These are phyloP conservation scores for Ustilago xerochloae DNA, from an alignment of 1,284 basidiomycete genomes.

Conservation along the genomic window DNA sequence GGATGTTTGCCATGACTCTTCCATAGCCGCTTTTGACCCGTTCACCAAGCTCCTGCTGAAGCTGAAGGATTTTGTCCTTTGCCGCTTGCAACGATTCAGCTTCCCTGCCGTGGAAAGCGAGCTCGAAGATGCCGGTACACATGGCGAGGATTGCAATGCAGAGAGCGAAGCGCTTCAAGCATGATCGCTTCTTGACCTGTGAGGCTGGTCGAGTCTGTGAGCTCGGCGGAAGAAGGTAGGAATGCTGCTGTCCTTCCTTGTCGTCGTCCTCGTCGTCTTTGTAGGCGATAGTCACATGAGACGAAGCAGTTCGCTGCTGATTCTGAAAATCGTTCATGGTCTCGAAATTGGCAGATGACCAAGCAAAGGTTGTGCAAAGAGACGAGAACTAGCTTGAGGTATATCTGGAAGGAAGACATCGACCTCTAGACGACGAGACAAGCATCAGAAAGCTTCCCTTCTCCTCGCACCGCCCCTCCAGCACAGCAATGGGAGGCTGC, in stretches of 20 bases:
- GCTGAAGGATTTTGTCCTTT: slow-evolving; percentile 7
- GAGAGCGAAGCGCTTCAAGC: slow-evolving; percentile 8
- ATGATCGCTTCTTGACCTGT: neutral
- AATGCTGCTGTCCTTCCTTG: neutral
- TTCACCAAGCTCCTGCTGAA: slow-evolving; percentile 10
- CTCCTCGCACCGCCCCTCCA: too few species aligned
- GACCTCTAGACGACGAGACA: too few species aligned
- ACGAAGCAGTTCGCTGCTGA: neutral
- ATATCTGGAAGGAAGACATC: too few species aligned
- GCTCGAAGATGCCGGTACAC: slow-evolving; percentile 18
- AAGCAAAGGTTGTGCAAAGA: neutral
- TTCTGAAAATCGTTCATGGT: slow-evolving; percentile 8
- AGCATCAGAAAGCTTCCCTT: too few species aligned
- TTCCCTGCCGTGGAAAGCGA: slow-evolving; percentile 25
- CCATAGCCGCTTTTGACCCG: slow-evolving; percentile 4
- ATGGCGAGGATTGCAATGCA: slow-evolving; percentile 10
- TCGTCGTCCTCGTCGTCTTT: slow-evolving; percentile 17
- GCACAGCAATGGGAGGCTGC: too few species aligned
- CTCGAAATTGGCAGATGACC: neutral
- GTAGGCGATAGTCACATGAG: slow-evolving; percentile 25
- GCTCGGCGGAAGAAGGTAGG: slow-evolving; percentile 9
- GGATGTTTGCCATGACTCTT: slow-evolving; percentile 2
- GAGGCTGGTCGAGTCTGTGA: too few species aligned
- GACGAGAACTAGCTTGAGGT: too few species aligned
- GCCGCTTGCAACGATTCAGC: slow-evolving; percentile 20